Evolutionary conservation across 2,329 filamentous ascomycete genomes (phyloP).

Genomic region (Phaeosphaeria sp.): DNA sequence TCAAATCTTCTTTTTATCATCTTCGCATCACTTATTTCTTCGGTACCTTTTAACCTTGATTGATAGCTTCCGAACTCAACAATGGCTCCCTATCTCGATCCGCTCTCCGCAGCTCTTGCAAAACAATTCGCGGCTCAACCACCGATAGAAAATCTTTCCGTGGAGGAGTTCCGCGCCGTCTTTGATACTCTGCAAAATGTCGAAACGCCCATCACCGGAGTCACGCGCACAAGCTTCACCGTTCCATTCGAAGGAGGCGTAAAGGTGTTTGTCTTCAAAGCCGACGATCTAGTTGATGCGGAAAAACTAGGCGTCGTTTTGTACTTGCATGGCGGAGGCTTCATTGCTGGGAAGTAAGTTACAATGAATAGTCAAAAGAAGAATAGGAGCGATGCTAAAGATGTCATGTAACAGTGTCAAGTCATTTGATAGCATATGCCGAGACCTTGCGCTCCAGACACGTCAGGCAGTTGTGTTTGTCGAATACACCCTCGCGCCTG

Average conservation of each 20-base stretch:
- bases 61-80: not conserved
- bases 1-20: not conserved
- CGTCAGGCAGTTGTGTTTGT: not conserved
- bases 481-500: not conserved
- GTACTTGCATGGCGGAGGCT: not conserved
- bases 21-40: not conserved
- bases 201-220: not conserved
- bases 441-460: not conserved
- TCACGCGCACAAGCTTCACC: not conserved
- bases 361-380: not conserved
- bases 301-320: not conserved
- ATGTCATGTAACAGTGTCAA: not conserved
- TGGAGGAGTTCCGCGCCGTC: not conserved
- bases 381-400: not conserved
- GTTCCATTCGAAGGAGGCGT: not conserved
- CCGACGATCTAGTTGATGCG: not conserved
- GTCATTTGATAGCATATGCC: not conserved
- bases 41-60: not conserved
- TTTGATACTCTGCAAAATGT: not conserved
- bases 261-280: not conserved
- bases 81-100: not conserved
- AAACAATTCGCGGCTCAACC: not conserved
- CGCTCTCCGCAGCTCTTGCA: not conserved
- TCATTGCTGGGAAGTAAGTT: not conserved
- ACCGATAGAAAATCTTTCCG: not conserved